Evolutionary conservation across 768 basidiomycete species (phyloP).

Genomic region (Amanita phalloides): DNA sequence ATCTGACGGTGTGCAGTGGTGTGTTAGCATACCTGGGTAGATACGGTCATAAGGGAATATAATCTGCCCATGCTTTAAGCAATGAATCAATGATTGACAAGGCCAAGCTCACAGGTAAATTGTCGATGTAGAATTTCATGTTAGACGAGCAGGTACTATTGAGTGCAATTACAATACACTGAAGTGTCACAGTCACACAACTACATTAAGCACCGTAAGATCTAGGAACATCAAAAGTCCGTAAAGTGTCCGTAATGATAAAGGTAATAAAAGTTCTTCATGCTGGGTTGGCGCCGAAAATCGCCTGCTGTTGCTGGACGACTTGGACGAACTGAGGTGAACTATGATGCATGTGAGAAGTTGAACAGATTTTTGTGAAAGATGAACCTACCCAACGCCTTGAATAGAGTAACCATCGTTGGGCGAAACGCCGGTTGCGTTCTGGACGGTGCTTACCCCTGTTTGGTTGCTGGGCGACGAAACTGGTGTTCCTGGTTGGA

Average conservation of each 20-base stretch:
- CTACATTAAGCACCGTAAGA: neutral
- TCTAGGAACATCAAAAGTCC: neutral
- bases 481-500: constrained; percentile 35
- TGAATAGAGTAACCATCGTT: constrained; percentile 52
- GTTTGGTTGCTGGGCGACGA: constrained; percentile 22
- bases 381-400: constrained; percentile 26
- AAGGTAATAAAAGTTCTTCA: neutral
- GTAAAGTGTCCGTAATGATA: neutral
- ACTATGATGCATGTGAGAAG: constrained; percentile 10
- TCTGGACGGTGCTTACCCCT: constrained; percentile 16
- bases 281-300: constrained; percentile 18
- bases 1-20: constrained; percentile 4
- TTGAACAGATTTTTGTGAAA: neutral
- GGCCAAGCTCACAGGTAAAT: constrained; percentile 49
- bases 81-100: neutral
- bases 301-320: constrained; percentile 20
- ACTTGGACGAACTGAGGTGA: constrained; percentile 19
- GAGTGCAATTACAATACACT: neutral
- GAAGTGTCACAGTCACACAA: neutral
- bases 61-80: constrained; percentile 35
- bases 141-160: neutral
- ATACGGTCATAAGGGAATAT: constrained; percentile 92
- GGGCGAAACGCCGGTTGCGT: constrained; percentile 41
- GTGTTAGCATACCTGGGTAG: constrained; percentile 61
- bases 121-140: constrained; percentile 82